Percentiles rank a stretch among this genome's conserved stretches.
Evolutionary conservation across 345 rosid genomes (phyloP).

Genomic region (Eutrema yunnanense): DNA sequence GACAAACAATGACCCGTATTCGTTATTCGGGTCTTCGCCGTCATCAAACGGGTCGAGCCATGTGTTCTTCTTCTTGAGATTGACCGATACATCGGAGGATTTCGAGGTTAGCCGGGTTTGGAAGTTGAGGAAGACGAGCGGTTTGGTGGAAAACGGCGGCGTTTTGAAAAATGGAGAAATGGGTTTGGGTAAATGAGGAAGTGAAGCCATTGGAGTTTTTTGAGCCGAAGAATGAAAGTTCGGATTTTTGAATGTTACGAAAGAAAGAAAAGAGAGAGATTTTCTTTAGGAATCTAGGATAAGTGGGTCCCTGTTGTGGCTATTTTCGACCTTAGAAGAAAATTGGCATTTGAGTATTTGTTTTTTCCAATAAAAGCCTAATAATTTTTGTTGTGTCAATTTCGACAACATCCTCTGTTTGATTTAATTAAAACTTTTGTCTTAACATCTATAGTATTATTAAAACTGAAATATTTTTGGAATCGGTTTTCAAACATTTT

Average conservation of each 20-base stretch:
- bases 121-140: conserved; percentile 33
- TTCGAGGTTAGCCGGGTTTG: conserved; percentile 25
- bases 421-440: conserved; percentile 1
- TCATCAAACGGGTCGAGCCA: conserved; percentile 88
- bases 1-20: conserved; percentile 66
- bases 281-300: conserved; percentile 32
- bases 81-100: conserved; percentile 23
- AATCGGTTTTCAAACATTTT: too few relatives aligned
- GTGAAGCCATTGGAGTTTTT: conserved; percentile 47
- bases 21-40: conserved; percentile 63
- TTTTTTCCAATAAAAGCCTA: neutral
- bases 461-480: too few relatives aligned
- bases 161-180: conserved; percentile 39
- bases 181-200: conserved; percentile 47
- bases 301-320: conserved; percentile 54
- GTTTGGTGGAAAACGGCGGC: conserved; percentile 39
- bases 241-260: conserved; percentile 17
- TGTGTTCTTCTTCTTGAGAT: conserved; percentile 60
- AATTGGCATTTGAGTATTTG: neutral
- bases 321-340: conserved; percentile 18
- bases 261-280: conserved; percentile 10
- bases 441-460: neutral
- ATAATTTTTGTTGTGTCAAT: neutral
- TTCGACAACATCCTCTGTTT: neutral
- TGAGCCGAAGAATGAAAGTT: conserved; percentile 9